These are phyloP conservation scores for Edaphochlamys debaryana DNA, from an alignment of 139 green algal genomes.

Conservation along the genomic window DNA sequence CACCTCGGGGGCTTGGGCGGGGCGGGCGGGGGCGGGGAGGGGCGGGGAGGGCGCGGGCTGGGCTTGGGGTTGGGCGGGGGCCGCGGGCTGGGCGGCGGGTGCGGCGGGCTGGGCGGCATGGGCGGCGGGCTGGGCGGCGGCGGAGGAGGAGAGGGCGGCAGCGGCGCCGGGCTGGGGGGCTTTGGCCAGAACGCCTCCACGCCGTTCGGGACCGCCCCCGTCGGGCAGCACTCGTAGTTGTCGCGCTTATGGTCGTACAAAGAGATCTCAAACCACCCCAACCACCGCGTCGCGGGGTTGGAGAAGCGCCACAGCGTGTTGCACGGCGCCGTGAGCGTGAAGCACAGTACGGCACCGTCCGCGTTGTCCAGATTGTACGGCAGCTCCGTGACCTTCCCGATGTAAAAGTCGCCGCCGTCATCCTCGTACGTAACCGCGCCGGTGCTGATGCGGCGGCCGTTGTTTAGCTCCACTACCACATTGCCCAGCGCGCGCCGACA, in stretches of 20 bases:
- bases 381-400: constrained; percentile 28
- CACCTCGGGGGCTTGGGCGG: too few relatives aligned
- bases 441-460: background rate
- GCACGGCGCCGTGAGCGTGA: background rate
- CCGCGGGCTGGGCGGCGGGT: too few relatives aligned
- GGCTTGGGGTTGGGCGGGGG: too few relatives aligned
- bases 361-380: constrained; percentile 15
- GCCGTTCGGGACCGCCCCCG: background rate
- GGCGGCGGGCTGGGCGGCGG: too few relatives aligned
- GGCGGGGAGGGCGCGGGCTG: too few relatives aligned
- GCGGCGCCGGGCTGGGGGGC: too few relatives aligned
- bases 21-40: too few relatives aligned
- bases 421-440: constrained; percentile 21
- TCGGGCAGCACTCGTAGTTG: constrained; percentile 31
- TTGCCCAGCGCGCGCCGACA: constrained; percentile 1
- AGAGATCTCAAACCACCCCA: constrained; percentile 17
- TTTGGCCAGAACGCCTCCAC: too few relatives aligned
- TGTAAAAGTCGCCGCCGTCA: background rate
- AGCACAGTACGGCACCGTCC: constrained; percentile 4
- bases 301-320: background rate
- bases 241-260: constrained; percentile 33
- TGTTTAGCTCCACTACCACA: background rate
- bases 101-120: too few relatives aligned
- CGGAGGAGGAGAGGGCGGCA: too few relatives aligned
- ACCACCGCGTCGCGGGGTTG: background rate